Evolutionary conservation across 768 basidiomycete genomes (phyloP), one percentile per base, ranked within the genome.

Genomic region (Suillus sp.): DNA sequence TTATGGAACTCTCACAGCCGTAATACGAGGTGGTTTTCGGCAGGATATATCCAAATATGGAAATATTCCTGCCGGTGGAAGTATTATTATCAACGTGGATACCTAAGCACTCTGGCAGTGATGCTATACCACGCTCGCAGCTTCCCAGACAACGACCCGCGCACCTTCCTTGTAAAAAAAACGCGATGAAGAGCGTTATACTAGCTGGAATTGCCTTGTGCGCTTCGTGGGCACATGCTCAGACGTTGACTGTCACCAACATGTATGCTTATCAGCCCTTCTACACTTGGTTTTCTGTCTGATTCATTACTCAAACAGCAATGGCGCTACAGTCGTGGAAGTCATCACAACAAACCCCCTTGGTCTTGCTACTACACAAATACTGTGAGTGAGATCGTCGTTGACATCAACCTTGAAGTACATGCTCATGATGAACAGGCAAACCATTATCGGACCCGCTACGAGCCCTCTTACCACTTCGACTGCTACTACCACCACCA

Each of bases 251-350:
- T 0, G 74, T 75, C 37, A 69, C 75, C n/a, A 75, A 87, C 67
- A 70, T 59, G 87, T 88, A 72, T 61, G 85, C 71, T n/a, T 20
- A 54, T 53, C 32, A 13, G 38, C 3, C 0, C n/a, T 37, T 54
- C 34, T 35, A 18, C 10, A 48, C 25, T 2, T 5, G 37, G 55
- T 13, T 35, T n/a, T 40, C 57, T 35, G 30, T 42, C 14, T 25
- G 35, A 42, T 55, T 70, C 78, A 66, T 65, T 63, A 32, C 43
- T 22, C 34, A n/a, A 40, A 35, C 63, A 83, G 81, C 7, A 74
- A 74, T 45, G 89, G 89, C 8, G 69, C 77, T 38, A 80, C 86
- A 0, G 76, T 91, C 51, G 78, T 88, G 34, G 79, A 84, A 61
- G 74, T 82, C 51, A 60, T 83, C 63, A 80, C 82, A 20, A 65